phyloP scores from a whole-genome alignment of 768 basidiomycete genomes.

The Hericium rajendrae region DNA sequence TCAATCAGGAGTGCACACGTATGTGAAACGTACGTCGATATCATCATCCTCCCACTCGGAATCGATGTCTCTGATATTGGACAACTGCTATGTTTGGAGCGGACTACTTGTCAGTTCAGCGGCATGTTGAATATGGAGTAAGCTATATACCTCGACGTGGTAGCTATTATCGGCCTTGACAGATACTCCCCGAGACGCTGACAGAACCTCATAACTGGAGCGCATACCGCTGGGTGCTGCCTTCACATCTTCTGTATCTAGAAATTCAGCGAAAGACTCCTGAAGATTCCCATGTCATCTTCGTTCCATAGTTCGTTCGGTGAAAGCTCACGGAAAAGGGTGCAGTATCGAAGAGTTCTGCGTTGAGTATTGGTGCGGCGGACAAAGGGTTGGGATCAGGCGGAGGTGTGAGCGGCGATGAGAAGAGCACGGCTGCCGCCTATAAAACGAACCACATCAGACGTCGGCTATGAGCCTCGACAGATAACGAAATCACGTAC shows the following conservation, averaged over 20 bases:
- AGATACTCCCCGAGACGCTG: constrained; percentile 4
- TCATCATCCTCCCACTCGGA: constrained; percentile 16
- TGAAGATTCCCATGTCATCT: not conserved
- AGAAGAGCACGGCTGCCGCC: not conserved
- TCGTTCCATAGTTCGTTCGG: not conserved
- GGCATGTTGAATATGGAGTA: not conserved
- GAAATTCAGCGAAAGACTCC: constrained; percentile 12
- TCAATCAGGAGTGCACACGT: too few species aligned
- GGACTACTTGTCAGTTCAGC: not conserved
- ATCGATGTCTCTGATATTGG: constrained; percentile 13
- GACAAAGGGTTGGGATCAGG: constrained; percentile 4
- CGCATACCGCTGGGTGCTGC: not conserved
- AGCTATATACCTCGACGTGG: constrained; percentile 11
- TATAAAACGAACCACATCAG: not conserved
- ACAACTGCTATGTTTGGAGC: constrained; percentile 5
- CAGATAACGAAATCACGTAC: not conserved
- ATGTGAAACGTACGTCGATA: constrained; percentile 8
- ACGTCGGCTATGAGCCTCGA: not conserved
- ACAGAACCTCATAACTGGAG: not conserved
- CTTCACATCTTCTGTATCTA: not conserved
- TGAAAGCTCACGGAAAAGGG: constrained; percentile 14
- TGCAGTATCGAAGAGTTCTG: constrained; percentile 11
- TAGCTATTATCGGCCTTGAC: constrained; percentile 11
- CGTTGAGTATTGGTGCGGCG: constrained; percentile 12
- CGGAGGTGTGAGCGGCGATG: constrained; percentile 8